A percentile compares a stretch with the other conserved stretches of the same genome.
Evolutionary conservation across 306 rosid species (phyloP).

Genomic region (Quercus wislizeni): DNA sequence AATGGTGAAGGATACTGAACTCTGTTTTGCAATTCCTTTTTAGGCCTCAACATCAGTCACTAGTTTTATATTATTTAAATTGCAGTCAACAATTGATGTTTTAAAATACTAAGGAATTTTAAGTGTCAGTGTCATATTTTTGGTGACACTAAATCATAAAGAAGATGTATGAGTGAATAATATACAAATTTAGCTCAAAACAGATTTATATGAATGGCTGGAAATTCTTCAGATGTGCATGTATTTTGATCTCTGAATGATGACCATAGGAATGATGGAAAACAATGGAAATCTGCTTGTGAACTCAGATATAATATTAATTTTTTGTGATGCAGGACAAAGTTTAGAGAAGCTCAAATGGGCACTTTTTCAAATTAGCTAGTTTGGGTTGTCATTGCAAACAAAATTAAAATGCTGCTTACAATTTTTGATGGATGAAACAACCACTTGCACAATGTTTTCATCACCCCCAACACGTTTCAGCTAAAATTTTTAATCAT

Average conservation of each 20-base stretch:
- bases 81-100: background rate
- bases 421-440: no score
- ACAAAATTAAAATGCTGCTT: no score
- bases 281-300: no score
- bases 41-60: background rate
- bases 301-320: no score
- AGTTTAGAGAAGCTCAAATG: no score
- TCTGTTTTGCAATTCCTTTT: background rate
- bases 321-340: no score
- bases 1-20: conserved; percentile 2
- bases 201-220: background rate
- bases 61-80: background rate
- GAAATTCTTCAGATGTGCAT: background rate
- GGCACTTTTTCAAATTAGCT: no score
- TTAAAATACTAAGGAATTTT: background rate
- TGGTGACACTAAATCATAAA: background rate
- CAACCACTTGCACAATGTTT: no score
- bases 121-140: background rate
- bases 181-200: background rate
- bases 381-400: no score
- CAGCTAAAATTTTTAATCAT: no score
- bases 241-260: background rate
- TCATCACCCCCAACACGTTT: no score
- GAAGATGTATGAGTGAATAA: background rate
- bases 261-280: background rate